phyloP scores from a whole-genome alignment of 225 moss, liverwort and hornwort species.

The Thuidium tamariscinum region DNA sequence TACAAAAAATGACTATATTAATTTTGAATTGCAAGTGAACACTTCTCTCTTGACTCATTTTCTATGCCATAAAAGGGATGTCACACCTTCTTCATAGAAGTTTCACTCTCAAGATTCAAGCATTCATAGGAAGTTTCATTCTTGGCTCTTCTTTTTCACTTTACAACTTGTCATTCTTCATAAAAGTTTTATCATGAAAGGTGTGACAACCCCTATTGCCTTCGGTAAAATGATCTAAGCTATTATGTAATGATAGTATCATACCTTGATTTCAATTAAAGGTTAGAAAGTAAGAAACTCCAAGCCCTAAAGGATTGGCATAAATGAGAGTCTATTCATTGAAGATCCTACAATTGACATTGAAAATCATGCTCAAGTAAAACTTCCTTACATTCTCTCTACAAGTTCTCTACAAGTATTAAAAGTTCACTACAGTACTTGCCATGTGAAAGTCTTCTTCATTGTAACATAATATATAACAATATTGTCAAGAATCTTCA shows the following conservation, averaged over 20 bases:
- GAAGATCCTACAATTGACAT: not conserved
- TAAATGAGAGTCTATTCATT: not conserved
- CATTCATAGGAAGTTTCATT: no score
- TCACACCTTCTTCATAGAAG: no score
- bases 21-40: no score
- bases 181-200: no score
- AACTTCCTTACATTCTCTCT: rapidly evolving
- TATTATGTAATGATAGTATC: not conserved
- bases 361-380: rapidly evolving
- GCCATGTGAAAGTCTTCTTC: not conserved
- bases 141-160: no score
- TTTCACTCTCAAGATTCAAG: no score
- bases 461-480: not conserved
- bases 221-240: not conserved
- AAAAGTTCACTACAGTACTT: not conserved
- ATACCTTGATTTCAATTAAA: not conserved
- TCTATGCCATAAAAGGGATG: no score
- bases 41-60: no score
- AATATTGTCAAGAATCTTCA: not conserved
- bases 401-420: not conserved
- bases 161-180: no score
- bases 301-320: not conserved
- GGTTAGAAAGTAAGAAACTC: not conserved
- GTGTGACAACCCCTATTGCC: no score
- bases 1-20: no score